Conservation (phyloP, 345 rosid genomes). For the Eucalyptus fibrosa region DNA sequence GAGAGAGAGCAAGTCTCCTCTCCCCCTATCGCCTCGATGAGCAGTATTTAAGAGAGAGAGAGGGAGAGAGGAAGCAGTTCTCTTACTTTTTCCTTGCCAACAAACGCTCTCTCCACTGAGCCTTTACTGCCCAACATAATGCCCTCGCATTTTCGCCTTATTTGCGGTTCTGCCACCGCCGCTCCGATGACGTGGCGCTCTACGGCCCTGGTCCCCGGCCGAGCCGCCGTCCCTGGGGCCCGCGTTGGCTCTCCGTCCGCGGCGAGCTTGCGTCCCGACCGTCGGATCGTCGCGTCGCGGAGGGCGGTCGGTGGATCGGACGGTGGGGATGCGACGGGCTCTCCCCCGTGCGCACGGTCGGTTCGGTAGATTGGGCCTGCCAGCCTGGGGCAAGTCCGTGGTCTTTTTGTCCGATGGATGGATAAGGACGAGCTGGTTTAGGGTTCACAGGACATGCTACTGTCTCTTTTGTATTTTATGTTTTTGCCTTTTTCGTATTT, state of each 20-base stretch:
- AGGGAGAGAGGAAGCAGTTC: neutral
- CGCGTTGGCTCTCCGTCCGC: neutral
- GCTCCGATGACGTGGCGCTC: neutral
- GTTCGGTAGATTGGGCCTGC: neutral
- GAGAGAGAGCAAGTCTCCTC: neutral
- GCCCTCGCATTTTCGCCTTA: neutral
- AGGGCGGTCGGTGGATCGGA: neutral
- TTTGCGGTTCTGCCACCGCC: neutral
- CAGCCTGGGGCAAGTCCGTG: neutral
- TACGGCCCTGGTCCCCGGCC: neutral
- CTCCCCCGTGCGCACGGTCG: neutral
- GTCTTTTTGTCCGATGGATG: neutral
- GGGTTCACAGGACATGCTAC: neutral
- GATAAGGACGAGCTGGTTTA: neutral
- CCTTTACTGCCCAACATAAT: neutral
- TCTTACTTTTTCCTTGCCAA: neutral
- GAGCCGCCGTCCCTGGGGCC: neutral
- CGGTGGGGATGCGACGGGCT: neutral
- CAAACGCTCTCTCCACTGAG: neutral
- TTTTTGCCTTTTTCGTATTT: neutral
- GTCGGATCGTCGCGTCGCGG: neutral
- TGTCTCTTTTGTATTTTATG: neutral
- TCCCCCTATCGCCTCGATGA: neutral
- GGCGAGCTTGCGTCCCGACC: neutral
- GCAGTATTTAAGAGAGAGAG: neutral